Evolutionary conservation across 1,284 basidiomycete species (phyloP).

Genomic region (Chiua sp.): DNA sequence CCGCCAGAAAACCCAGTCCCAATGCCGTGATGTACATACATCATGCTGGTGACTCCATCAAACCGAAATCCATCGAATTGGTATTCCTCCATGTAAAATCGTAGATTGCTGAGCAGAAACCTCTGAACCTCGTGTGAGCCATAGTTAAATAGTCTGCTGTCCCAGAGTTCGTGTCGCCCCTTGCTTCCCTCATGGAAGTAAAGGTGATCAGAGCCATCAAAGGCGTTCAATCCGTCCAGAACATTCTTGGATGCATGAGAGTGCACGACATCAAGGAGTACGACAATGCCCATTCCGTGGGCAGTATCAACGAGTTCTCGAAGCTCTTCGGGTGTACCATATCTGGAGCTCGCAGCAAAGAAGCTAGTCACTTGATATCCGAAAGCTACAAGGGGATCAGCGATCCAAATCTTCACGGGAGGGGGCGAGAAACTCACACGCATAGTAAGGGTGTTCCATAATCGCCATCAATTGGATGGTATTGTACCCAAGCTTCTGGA

Average conservation of each 20-base stretch:
- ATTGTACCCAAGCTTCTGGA: slow-evolving; percentile 94
- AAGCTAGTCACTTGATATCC: slow-evolving; percentile 98
- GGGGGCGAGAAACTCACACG: slow-evolving; percentile 67
- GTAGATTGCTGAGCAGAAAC: slow-evolving; percentile 93
- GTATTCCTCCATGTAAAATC: slow-evolving; percentile 96
- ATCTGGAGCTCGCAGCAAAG: slow-evolving; percentile 97
- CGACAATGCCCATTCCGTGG: slow-evolving; percentile 91
- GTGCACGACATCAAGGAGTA: slow-evolving; percentile 96
- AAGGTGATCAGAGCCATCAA: slow-evolving; percentile 95
- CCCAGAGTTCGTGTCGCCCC: slow-evolving; percentile 97
- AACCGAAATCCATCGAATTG: slow-evolving; percentile 98
- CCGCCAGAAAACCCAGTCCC: slow-evolving; percentile 97
- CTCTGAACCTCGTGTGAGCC: slow-evolving; percentile 92
- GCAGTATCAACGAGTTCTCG: slow-evolving; percentile 96
- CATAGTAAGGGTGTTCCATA: slow-evolving; percentile 99
- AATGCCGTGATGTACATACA: slow-evolving; percentile 98
- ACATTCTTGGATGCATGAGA: slow-evolving; percentile 99
- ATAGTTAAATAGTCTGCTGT: slow-evolving; percentile 97
- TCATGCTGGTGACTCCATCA: slow-evolving; percentile 99
- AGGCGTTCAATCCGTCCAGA: slow-evolving; percentile 93
- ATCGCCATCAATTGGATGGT: slow-evolving; percentile 97
- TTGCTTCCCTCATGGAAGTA: slow-evolving; percentile 96
- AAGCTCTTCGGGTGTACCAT: slow-evolving; percentile 93
- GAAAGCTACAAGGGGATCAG: slow-evolving; percentile 64
- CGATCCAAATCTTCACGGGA: slow-evolving; percentile 8